phyloP scores from a whole-genome alignment of 1,284 basidiomycete genomes.

The Fistulina hepatica region DNA sequence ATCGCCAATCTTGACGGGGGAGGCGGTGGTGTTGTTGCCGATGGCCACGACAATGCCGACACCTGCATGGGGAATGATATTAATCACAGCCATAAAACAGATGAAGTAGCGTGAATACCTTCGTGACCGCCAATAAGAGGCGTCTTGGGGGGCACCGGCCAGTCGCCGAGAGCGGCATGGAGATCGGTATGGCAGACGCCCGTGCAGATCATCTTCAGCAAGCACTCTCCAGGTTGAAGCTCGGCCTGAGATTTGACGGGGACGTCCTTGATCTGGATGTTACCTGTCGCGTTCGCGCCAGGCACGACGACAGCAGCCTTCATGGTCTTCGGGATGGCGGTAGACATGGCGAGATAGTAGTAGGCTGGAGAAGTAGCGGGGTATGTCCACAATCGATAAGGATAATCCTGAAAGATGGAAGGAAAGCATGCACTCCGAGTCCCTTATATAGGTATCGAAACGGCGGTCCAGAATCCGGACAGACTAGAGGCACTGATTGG shows the following conservation, averaged over 20 bases:
- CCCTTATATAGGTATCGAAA: no score
- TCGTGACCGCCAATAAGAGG: slow-evolving; percentile 84
- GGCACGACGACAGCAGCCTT: slow-evolving; percentile 49
- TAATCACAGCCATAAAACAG: no score
- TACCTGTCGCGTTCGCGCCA: slow-evolving; percentile 28
- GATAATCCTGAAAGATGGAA: no score
- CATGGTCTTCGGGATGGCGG: slow-evolving; percentile 48
- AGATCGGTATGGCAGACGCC: slow-evolving; percentile 74
- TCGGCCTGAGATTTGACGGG: slow-evolving; percentile 55
- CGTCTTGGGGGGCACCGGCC: slow-evolving; percentile 55
- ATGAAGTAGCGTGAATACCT: no score
- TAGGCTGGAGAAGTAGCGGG: no score
- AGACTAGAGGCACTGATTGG: no score
- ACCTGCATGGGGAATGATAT: no score
- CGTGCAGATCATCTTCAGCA: slow-evolving; percentile 68
- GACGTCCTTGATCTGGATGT: slow-evolving; percentile 40
- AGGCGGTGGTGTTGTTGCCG: slow-evolving; percentile 45
- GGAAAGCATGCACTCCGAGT: no score
- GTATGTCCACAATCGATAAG: no score
- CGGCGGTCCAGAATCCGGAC: no score
- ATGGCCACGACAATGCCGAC: slow-evolving; percentile 42
- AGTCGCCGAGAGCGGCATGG: slow-evolving; percentile 62
- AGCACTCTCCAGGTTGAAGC: slow-evolving; percentile 71
- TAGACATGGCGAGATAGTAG: slow-evolving; percentile 1
- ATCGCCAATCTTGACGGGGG: slow-evolving; percentile 63